phyloP scores from a whole-genome alignment of 2,329 filamentous ascomycete species.

The Rugonectria rugulosa region DNA sequence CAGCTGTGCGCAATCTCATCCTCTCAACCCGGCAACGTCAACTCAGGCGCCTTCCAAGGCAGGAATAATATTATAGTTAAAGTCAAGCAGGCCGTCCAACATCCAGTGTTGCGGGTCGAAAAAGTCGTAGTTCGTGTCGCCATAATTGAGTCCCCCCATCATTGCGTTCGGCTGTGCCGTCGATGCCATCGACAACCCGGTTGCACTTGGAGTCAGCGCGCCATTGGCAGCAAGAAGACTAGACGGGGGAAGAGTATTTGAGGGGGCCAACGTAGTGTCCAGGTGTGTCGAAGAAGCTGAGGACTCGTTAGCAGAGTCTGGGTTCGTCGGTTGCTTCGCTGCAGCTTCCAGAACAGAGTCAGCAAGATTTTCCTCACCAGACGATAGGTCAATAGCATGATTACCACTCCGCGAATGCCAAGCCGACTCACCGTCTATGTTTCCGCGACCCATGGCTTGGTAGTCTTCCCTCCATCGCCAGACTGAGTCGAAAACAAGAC shows the following conservation, averaged over 20 bases:
- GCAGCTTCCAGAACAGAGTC: constrained; percentile 51
- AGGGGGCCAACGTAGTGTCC: constrained; percentile 65
- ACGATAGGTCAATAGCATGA: constrained; percentile 24
- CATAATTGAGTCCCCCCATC: constrained; percentile 63
- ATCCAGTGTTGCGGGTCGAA: constrained; percentile 96
- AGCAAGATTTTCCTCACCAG: constrained; percentile 29
- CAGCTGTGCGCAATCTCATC: no score
- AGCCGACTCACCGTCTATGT: constrained; percentile 70
- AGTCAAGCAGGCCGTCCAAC: constrained; percentile 83
- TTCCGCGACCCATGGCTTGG: constrained; percentile 73
- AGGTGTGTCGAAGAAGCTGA: constrained; percentile 72
- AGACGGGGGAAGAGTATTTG: constrained; percentile 49
- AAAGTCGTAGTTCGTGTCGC: constrained; percentile 80
- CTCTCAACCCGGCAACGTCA: neutral
- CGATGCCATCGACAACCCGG: constrained; percentile 51
- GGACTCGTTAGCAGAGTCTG: constrained; percentile 78
- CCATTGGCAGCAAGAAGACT: constrained; percentile 59
- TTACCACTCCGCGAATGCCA: constrained; percentile 25
- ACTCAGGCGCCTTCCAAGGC: constrained; percentile 60
- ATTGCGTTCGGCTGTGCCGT: constrained; percentile 54
- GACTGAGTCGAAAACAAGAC: constrained; percentile 82
- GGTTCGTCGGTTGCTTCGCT: constrained; percentile 86
- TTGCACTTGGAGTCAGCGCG: constrained; percentile 59
- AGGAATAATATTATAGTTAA: constrained; percentile 72
- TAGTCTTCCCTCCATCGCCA: constrained; percentile 88